phyloP scores from a whole-genome alignment of 306 rosid genomes.

The Cicer arietinum region DNA sequence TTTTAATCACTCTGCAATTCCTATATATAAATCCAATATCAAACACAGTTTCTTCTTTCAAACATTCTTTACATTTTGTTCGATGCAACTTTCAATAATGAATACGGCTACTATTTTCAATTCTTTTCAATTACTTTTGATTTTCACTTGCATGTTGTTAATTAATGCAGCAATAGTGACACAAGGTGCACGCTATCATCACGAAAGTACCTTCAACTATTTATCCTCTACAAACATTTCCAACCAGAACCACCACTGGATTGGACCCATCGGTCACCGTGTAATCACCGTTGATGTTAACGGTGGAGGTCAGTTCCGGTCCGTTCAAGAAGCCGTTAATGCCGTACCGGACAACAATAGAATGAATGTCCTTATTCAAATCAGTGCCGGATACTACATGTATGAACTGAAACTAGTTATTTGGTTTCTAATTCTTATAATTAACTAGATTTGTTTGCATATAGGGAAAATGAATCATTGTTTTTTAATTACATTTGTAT shows the following conservation, averaged over 20 bases:
- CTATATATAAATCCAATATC: not conserved
- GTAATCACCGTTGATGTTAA: slow-evolving; percentile 60
- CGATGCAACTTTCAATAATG: slow-evolving; percentile 37
- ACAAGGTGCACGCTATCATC: not conserved
- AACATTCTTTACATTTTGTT: slow-evolving; percentile 26
- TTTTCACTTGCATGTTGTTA: slow-evolving; percentile 34
- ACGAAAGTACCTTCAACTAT: not conserved
- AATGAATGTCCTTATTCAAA: slow-evolving; percentile 63
- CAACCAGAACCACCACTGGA: slow-evolving; percentile 54
- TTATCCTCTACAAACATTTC: slow-evolving; percentile 40
- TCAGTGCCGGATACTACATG: slow-evolving; percentile 80
- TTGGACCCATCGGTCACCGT: slow-evolving; percentile 72
- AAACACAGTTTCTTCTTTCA: slow-evolving; percentile 7
- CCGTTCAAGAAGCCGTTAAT: slow-evolving; percentile 81
- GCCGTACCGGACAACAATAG: slow-evolving; percentile 65
- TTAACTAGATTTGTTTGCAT: no score
- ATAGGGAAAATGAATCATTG: no score
- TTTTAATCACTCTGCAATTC: slow-evolving; percentile 20
- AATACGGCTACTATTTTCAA: slow-evolving; percentile 42
- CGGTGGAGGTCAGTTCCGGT: slow-evolving; percentile 64
- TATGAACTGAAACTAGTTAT: slow-evolving; percentile 20
- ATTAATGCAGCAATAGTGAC: slow-evolving; percentile 37
- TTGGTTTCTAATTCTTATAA: no score
- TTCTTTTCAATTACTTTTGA: slow-evolving; percentile 19
- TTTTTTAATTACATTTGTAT: not conserved